Conservation (phyloP, 2,329 filamentous ascomycete genomes). For the Ophiostoma angusticollis region DNA sequence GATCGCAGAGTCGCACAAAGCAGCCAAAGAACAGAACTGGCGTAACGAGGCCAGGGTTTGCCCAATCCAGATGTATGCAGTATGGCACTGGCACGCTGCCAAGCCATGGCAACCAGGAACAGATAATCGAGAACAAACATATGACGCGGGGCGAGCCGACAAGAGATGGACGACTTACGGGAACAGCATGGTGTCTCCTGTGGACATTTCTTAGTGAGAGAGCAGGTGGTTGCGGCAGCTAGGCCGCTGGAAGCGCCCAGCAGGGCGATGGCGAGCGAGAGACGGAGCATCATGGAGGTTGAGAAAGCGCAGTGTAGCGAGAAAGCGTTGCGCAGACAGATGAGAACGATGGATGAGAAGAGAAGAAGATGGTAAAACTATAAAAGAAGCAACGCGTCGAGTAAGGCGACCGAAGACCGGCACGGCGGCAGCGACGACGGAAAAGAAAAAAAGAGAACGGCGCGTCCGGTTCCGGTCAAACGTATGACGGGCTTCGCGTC, state of each 20-base stretch:
- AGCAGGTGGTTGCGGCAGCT: constrained; percentile 29
- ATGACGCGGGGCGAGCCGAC: no score
- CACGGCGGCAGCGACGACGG: no score
- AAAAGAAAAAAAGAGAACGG: not conserved
- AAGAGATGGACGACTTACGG: constrained; percentile 58
- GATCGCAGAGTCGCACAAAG: not conserved
- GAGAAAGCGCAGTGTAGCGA: not conserved
- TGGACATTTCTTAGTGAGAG: constrained; percentile 50
- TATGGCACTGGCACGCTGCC: no score
- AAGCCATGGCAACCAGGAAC: no score
- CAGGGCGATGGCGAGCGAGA: constrained; percentile 24
- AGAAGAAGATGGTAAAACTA: not conserved
- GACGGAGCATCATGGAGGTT: constrained; percentile 18
- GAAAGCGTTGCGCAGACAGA: not conserved
- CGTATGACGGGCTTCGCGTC: no score
- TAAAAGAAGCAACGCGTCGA: not conserved
- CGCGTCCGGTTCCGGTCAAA: no score
- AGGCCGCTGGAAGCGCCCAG: constrained; percentile 26
- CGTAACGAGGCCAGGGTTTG: no score
- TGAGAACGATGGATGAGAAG: not conserved
- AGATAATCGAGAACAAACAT: no score
- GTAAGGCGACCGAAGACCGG: not conserved
- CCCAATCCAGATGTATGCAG: no score
- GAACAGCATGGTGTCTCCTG: constrained; percentile 64
- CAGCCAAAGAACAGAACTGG: no score